Base-by-base conservation (phyloP, 2,329 filamentous ascomycete species). In the Aspergillus pseudoviridinutans region DNA sequence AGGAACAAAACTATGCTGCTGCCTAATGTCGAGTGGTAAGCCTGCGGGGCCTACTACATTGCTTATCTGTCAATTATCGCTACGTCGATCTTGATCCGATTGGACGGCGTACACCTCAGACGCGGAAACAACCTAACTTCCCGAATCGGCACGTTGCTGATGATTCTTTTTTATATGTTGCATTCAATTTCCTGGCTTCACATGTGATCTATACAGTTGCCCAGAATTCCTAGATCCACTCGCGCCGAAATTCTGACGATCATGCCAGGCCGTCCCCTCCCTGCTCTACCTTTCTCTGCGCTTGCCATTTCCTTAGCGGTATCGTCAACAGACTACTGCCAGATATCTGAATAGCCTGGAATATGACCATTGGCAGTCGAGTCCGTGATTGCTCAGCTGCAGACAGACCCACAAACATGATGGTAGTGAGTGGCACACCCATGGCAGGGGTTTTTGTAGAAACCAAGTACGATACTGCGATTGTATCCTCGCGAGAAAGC, bases 381-480 rank as follows among this genome's bases (percentile, higher is more conserved):
- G 88, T 80, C 62, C 82, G 84, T 0, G 82, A 80, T 58, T 82
- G 78, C 22, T 83, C 80, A 42, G 82, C 72, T 47, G 83, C 72
- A 61, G 81, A 79, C 9, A 84, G 73, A 14, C 82, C 78, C 14
- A 77, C 75, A 78, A 86, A 88, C 80, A 88, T 87, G 59, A 86
- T 80, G 9, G 80, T 80, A 54, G 81, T 81, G 17, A 88, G 67
- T 0, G 86, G 86, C 14, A 88, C 85, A 0, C 86, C 85, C 63
- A 88, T 76, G 5, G 83, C 84, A 2, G 85, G 84, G 1, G 86
- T 87, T 71, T 89, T 89, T 17, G 85, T 86, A 0, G 86, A 85
- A 51, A 84, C 84, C 64, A 85, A 87, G 69, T 88, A 88, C 63
- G 85, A 87, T 20, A 87, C 82, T 0, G 86, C 84, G 50, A 88